These are phyloP conservation scores for Glebionis coronaria DNA, from an alignment of 129 eudicot genomes.

Conservation along the genomic window DNA sequence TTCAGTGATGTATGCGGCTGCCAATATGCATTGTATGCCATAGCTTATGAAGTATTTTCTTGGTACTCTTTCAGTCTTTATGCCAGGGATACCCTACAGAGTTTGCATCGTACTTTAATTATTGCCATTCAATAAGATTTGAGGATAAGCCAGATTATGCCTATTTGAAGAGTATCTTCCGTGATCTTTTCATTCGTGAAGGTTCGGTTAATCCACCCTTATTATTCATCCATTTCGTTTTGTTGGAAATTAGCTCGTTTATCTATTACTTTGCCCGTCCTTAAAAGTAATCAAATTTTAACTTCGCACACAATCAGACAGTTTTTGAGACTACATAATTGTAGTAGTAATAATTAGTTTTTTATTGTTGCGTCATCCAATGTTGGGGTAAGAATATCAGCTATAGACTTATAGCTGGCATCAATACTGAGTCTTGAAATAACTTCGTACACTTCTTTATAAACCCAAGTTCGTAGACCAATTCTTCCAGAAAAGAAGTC, in stretches of 20 bases:
- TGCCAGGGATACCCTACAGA: conserved; percentile 97
- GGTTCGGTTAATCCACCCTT: conserved; percentile 37
- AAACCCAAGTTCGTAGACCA: no score
- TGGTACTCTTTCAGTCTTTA: conserved; percentile 52
- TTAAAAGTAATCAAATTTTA: not conserved
- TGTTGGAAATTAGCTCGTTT: not conserved
- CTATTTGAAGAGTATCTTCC: conserved; percentile 89
- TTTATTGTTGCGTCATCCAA: no score
- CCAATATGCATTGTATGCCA: conserved; percentile 4
- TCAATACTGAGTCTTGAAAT: no score
- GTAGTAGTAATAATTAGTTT: no score
- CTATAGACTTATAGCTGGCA: no score
- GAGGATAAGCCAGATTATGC: conserved; percentile 99
- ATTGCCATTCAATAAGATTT: conserved; percentile 85
- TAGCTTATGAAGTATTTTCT: conserved; percentile 7
- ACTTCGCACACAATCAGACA: not conserved
- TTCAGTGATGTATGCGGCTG: not conserved
- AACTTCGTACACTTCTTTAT: no score
- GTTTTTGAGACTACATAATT: no score
- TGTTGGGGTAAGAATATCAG: no score
- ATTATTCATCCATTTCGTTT: not conserved
- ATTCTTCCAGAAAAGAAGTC: no score
- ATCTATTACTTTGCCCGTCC: not conserved
- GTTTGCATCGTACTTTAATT: conserved; percentile 95
- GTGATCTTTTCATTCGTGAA: conserved; percentile 98